Conservation (phyloP, 306 rosid species). For the Sicyos baderoa region DNA sequence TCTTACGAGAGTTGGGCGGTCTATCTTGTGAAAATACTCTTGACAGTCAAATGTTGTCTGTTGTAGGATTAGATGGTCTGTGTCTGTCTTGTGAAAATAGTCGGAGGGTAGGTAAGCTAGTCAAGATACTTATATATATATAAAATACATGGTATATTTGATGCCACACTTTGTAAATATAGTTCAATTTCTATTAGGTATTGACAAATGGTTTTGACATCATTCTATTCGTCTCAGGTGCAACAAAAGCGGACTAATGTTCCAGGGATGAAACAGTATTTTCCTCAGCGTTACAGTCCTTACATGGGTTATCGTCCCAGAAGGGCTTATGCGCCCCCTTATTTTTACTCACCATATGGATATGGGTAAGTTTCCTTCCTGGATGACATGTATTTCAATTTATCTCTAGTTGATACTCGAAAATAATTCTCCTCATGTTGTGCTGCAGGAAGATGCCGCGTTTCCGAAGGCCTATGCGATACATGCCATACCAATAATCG, state of each 20-base stretch:
- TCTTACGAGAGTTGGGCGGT: too few species aligned
- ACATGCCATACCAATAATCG: constrained; percentile 62
- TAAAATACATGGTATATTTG: not conserved
- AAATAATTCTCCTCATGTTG: constrained; percentile 1
- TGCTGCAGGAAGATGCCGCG: constrained; percentile 72
- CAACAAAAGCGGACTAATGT: constrained; percentile 86
- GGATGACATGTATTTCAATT: not conserved
- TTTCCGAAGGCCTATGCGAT: constrained; percentile 62
- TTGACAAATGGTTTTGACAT: not conserved
- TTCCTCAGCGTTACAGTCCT: constrained; percentile 68
- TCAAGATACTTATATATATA: too few species aligned
- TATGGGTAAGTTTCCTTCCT: constrained; percentile 60
- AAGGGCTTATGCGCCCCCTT: constrained; percentile 78
- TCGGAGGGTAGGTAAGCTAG: too few species aligned
- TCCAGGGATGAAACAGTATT: constrained; percentile 92
- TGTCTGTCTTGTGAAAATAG: too few species aligned
- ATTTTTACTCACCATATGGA: constrained; percentile 70
- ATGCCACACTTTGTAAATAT: not conserved
- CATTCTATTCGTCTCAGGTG: constrained; percentile 42
- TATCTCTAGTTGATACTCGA: constrained; percentile 7
- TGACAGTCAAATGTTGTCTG: too few species aligned
- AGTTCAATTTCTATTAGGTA: not conserved
- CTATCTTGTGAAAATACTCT: too few species aligned
- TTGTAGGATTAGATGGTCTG: too few species aligned
- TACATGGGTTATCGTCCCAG: constrained; percentile 59